Percentiles rank a stretch among this genome's conserved stretches.
Conservation (phyloP, 129 eudicot species). For the Centella asiatica region DNA sequence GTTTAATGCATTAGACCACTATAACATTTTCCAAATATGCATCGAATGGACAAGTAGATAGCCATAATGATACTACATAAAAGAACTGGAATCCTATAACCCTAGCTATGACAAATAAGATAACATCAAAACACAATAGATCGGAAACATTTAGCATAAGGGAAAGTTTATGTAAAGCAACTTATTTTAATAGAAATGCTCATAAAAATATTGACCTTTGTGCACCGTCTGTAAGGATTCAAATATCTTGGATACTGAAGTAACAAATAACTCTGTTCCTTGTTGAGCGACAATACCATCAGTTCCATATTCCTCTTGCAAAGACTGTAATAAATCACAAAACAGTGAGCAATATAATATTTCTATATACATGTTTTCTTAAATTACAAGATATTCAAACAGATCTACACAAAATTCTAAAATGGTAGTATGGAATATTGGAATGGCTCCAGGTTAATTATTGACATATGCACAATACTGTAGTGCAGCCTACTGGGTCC, state of each 20-base stretch:
- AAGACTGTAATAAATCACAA: slow-evolving; percentile 35
- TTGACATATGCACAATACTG: too few species aligned
- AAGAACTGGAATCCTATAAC: not conserved
- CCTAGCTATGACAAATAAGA: not conserved
- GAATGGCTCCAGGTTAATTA: too few species aligned
- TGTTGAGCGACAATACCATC: slow-evolving; percentile 45
- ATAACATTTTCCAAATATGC: not conserved
- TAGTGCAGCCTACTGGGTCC: too few species aligned
- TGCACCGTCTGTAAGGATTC: slow-evolving; percentile 49
- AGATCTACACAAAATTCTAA: too few species aligned
- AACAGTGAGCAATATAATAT: slow-evolving; percentile 3
- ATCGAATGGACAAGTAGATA: too few species aligned
- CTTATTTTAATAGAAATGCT: not conserved
- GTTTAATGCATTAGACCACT: not conserved
- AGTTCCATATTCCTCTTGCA: slow-evolving; percentile 68
- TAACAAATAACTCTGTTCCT: slow-evolving; percentile 51
- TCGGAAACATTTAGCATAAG: not conserved
- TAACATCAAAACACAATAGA: not conserved
- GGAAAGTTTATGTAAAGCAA: not conserved
- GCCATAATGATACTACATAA: not conserved
- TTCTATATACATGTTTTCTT: too few species aligned
- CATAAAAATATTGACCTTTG: slow-evolving; percentile 38
- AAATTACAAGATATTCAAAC: too few species aligned
- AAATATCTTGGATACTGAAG: slow-evolving; percentile 53
- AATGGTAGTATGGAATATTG: too few species aligned